Conservation (phyloP, 495 filamentous ascomycete genomes). For the Penicillium atrosanguineum region DNA sequence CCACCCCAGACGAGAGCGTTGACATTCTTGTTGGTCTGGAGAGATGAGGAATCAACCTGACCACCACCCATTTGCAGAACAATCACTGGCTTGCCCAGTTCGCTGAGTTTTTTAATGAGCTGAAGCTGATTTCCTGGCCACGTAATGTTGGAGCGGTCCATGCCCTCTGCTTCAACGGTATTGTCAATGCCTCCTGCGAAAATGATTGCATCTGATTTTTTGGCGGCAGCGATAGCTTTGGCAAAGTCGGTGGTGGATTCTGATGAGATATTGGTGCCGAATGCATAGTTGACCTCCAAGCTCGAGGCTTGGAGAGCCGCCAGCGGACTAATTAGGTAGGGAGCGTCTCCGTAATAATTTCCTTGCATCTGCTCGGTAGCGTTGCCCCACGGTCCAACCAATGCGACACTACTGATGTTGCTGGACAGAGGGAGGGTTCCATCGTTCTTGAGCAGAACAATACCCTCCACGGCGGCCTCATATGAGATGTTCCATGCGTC, state of each 20-base stretch:
- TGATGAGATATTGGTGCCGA: slow-evolving; percentile 41
- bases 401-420: slow-evolving; percentile 42
- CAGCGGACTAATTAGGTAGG: slow-evolving; percentile 54
- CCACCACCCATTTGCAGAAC: slow-evolving; percentile 61
- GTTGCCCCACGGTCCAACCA: slow-evolving; percentile 60
- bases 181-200: slow-evolving; percentile 59
- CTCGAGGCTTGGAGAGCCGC: slow-evolving; percentile 42
- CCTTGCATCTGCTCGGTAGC: slow-evolving; percentile 61
- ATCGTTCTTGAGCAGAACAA: slow-evolving; percentile 62
- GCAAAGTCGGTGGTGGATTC: slow-evolving; percentile 38
- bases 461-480: slow-evolving; percentile 57
- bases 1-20: slow-evolving; percentile 56
- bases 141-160: slow-evolving; percentile 53
- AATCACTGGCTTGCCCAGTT: slow-evolving; percentile 52
- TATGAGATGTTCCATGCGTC: slow-evolving; percentile 55
- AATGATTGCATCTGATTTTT: slow-evolving; percentile 53
- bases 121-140: slow-evolving; percentile 59
- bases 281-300: slow-evolving; percentile 48
- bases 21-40: slow-evolving; percentile 50
- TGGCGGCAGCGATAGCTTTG: slow-evolving; percentile 46
- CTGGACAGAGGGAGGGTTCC: slow-evolving; percentile 49
- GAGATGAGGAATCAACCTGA: slow-evolving; percentile 53
- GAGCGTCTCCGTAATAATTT: slow-evolving; percentile 56
- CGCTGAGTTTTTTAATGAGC: slow-evolving; percentile 50
- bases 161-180: slow-evolving; percentile 52